Evolutionary conservation across 768 basidiomycete genomes (phyloP), one percentile per base, ranked within the genome.

Genomic region (Panellus pusillus): DNA sequence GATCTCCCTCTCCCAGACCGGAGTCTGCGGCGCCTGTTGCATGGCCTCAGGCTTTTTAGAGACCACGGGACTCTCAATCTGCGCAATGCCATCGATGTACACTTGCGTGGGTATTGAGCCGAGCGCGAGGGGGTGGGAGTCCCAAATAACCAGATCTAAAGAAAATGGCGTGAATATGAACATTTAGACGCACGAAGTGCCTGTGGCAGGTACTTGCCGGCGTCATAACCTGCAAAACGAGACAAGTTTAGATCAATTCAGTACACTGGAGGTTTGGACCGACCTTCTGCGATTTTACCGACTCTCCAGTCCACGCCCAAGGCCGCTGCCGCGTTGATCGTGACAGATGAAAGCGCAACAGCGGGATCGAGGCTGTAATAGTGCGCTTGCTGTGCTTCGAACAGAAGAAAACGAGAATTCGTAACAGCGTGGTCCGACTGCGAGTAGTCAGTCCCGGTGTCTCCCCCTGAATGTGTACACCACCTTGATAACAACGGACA

Each of bases 51-150:
- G 75, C 65, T 89, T 89, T 3, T 57, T 50, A 1, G 72, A 46
- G 2, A 68, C 52, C 36, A 70, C 54, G 0, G 82, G 72, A 3
- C 65, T 24, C 4, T 63, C 52, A 15, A 75, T 61, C 65, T 94
- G 92, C 0, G 82, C 64, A 50, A 93, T 87, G 6, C 91, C 92
- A 58, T 95, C 92, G 47, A 93, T 85, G 66, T 80, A 91, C 0
- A 91, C 89, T 63, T 93, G 90, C 3, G 72, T 68, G 0, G 93
- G 91, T 1, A 89, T 91, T 0, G 91, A 84, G 15, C 91, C 91
- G 2, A 93, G 74, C 0, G 79, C 63, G 19, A 95, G 75, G 0
- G 91, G 92, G 66, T 93, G 90, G 8, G 80, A 81, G 55, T 89
- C 86, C 86, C 87, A 89, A 9, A 82, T 65, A 19, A 78, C 78